Evolutionary conservation across 208 protist species (phyloP).

Genomic region (Acanthamoeba sp.): DNA sequence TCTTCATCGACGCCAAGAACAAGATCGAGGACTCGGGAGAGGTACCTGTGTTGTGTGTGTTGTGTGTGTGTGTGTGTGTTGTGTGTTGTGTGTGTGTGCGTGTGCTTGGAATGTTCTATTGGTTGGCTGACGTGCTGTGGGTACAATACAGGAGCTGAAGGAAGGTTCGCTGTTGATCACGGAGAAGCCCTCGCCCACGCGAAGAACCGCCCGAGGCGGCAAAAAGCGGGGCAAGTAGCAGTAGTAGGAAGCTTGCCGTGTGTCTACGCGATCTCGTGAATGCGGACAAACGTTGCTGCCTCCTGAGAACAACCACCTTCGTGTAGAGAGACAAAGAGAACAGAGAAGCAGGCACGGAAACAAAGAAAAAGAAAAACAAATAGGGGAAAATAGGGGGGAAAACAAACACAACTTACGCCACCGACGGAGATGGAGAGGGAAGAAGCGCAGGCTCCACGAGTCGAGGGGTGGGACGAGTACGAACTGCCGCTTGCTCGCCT

Average conservation of each 20-base stretch:
- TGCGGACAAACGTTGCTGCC: no score
- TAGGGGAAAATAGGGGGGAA: no score
- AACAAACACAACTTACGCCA: no score
- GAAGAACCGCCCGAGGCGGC: neutral
- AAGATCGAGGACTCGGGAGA: constrained; percentile 65
- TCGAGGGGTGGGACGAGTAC: constrained; percentile 21
- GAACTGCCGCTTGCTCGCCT: neutral
- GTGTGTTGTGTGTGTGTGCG: neutral
- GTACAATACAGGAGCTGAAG: constrained; percentile 40
- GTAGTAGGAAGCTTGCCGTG: neutral
- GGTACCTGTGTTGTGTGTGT: neutral
- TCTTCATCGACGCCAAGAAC: constrained; percentile 87
- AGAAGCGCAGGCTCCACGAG: no score
- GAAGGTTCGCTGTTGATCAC: constrained; percentile 57
- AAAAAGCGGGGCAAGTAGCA: constrained; percentile 33
- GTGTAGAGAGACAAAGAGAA: no score
- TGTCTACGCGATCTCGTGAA: no score
- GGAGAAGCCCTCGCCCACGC: constrained; percentile 45
- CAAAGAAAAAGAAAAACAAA: no score
- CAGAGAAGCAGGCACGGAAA: no score
- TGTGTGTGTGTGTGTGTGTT: neutral
- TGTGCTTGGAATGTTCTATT: no score
- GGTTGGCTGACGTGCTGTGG: no score
- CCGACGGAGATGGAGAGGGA: no score
- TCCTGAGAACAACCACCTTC: no score